Evolutionary conservation across 2,329 filamentous ascomycete species (phyloP).

Genomic region (Cadophora luteo-olivacea): DNA sequence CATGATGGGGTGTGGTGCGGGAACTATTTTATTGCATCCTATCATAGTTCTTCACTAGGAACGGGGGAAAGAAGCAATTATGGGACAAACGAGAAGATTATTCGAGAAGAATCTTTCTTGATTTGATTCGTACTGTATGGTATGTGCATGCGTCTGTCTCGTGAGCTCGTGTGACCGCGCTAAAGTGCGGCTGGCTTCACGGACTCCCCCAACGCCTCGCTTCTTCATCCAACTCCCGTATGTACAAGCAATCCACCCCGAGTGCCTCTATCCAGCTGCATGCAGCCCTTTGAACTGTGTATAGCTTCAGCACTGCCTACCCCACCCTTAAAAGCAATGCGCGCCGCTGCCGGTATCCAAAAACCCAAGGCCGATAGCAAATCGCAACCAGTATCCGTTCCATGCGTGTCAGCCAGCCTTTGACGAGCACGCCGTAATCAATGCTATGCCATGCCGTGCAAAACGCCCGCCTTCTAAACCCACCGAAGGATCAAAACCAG

Average conservation of each 20-base stretch:
- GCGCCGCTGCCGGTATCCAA: not conserved
- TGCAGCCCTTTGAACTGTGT: not conserved
- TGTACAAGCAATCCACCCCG: not conserved
- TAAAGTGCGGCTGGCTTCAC: not conserved
- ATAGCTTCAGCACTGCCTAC: not conserved
- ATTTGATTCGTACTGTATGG: slow-evolving; percentile 7
- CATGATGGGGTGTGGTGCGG: not conserved
- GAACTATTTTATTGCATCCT: not conserved
- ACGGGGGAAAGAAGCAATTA: not conserved
- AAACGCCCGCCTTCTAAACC: not conserved
- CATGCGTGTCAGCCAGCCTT: not conserved
- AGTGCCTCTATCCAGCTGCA: not conserved
- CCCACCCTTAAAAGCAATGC: not conserved
- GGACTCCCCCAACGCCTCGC: slow-evolving; percentile 1
- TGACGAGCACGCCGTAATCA: not conserved
- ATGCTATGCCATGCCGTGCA: not conserved
- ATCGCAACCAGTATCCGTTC: not conserved
- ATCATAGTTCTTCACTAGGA: not conserved
- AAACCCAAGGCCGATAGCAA: not conserved
- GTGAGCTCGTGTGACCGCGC: slow-evolving; percentile 6
- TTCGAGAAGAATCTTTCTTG: slow-evolving; percentile 8
- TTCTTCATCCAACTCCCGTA: not conserved
- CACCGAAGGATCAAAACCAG: not conserved
- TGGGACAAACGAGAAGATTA: not conserved
- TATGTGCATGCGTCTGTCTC: slow-evolving; percentile 15